These are phyloP conservation scores for Claviceps sp. DNA, from an alignment of 2,329 filamentous ascomycete species.

Conservation along the genomic window DNA sequence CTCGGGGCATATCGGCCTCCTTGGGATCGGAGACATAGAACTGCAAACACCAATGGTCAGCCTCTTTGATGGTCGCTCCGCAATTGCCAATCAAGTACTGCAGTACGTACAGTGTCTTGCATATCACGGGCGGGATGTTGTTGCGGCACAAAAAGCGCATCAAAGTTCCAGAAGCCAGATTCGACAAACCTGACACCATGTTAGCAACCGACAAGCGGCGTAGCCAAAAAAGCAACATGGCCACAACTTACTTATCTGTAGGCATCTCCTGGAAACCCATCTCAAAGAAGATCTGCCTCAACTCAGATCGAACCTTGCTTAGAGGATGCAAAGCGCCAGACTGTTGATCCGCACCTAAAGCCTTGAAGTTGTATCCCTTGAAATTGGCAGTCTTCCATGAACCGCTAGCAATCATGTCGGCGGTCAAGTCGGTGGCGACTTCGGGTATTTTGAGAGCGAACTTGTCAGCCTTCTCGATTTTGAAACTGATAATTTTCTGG, in stretches of 20 bases:
- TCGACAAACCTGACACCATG: conserved; percentile 52
- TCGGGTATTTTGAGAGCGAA: conserved; percentile 80
- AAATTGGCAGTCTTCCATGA: conserved; percentile 87
- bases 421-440: conserved; percentile 90
- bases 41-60: background rate
- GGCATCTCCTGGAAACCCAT: conserved; percentile 99
- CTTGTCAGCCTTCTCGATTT: conserved; percentile 70
- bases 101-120: conserved; percentile 56
- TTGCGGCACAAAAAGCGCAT: conserved; percentile 84
- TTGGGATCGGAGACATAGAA: conserved; percentile 94
- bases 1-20: conserved; percentile 50
- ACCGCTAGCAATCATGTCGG: conserved; percentile 78
- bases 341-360: conserved; percentile 45
- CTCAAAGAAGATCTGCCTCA: conserved; percentile 97
- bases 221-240: too few species aligned
- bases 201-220: background rate
- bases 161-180: conserved; percentile 97
- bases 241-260: conserved; percentile 46
- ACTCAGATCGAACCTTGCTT: conserved; percentile 91
- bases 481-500: conserved; percentile 77
- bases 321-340: conserved; percentile 54
- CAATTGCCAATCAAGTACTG: background rate
- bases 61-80: background rate
- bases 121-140: conserved; percentile 95
- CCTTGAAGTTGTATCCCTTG: conserved; percentile 74